These are phyloP conservation scores for Eutypella sp. DNA, from an alignment of 2,329 filamentous ascomycete species.

Conservation along the genomic window DNA sequence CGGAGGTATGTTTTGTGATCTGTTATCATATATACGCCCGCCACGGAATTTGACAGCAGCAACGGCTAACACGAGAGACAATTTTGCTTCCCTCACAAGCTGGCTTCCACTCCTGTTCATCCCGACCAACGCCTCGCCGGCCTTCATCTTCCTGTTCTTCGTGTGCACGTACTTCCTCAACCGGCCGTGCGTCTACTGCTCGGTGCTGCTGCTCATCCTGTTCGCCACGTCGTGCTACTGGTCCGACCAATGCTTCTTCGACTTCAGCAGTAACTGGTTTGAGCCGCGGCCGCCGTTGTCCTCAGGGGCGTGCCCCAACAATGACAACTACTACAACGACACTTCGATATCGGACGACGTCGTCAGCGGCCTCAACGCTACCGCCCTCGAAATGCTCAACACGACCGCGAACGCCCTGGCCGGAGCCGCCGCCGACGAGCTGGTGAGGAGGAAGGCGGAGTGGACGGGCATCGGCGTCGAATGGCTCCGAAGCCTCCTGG, in stretches of 20 bases:
- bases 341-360: conserved; percentile 24
- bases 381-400: conserved; percentile 55
- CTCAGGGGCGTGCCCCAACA: too few relatives aligned
- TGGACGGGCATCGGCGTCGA: conserved; percentile 77
- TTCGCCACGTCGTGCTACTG: conserved; percentile 89
- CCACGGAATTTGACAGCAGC: conserved; percentile 6
- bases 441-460: conserved; percentile 51
- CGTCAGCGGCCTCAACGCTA: conserved; percentile 40
- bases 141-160: conserved; percentile 85
- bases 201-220: conserved; percentile 87
- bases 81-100: conserved; percentile 47
- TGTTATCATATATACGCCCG: too few relatives aligned
- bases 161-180: conserved; percentile 94
- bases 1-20: conserved; percentile 45
- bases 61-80: conserved; percentile 3
- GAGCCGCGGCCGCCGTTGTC: conserved; percentile 59
- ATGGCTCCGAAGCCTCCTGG: conserved; percentile 78
- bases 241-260: conserved; percentile 88
- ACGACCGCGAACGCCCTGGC: conserved; percentile 65
- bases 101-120: conserved; percentile 87
- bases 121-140: conserved; percentile 76
- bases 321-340: conserved; percentile 19
- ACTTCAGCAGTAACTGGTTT: conserved; percentile 91
- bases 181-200: conserved; percentile 96
- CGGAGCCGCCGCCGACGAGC: conserved; percentile 60